phyloP scores from a whole-genome alignment of 345 rosid species.

The Arabis alpina region DNA sequence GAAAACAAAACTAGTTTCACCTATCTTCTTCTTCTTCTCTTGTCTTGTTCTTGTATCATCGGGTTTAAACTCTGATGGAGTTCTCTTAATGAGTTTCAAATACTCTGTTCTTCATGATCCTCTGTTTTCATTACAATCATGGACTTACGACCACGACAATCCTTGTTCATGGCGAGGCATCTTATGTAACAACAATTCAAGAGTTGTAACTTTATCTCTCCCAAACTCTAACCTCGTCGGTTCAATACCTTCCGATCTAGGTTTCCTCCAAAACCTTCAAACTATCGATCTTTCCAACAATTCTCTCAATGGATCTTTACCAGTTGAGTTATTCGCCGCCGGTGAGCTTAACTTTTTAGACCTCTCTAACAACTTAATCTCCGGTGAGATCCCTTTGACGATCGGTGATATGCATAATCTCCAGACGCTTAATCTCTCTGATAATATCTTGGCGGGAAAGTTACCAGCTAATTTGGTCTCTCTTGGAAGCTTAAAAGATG shows the following conservation, averaged over 20 bases:
- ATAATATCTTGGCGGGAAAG: conserved; percentile 35
- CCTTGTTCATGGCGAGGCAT: conserved; percentile 94
- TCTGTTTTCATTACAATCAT: conserved; percentile 54
- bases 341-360: conserved; percentile 64
- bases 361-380: conserved; percentile 73
- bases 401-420: conserved; percentile 36
- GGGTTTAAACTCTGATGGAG: conserved; percentile 63
- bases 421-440: conserved; percentile 41
- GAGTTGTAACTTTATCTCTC: conserved; percentile 66
- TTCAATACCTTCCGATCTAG: conserved; percentile 76
- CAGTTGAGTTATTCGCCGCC: conserved; percentile 60
- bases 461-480: conserved; percentile 41
- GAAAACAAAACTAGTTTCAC: conserved; percentile 44
- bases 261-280: conserved; percentile 60
- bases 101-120: conserved; percentile 74
- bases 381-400: conserved; percentile 62
- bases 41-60: conserved; percentile 42
- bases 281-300: conserved; percentile 77
- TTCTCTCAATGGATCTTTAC: conserved; percentile 79
- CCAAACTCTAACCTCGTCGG: conserved; percentile 72
- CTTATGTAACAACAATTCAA: conserved; percentile 49
- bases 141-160: conserved; percentile 63
- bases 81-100: conserved; percentile 76
- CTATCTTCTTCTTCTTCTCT: conserved; percentile 39
- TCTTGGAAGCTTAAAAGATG: conserved; percentile 55